phyloP scores from a whole-genome alignment of 768 basidiomycete species.

The Mrakia gelida region DNA sequence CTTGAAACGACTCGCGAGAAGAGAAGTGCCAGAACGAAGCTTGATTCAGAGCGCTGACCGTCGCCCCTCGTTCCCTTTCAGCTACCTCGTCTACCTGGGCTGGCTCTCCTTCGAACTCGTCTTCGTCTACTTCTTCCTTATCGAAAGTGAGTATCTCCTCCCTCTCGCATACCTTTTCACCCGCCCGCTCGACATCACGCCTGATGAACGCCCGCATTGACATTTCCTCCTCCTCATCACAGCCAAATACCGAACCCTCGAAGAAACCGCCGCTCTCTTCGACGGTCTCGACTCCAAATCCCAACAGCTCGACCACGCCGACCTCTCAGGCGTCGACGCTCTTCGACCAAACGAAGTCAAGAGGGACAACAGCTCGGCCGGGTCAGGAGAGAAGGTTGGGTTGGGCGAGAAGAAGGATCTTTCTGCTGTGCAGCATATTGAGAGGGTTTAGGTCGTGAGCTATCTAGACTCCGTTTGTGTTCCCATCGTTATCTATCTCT shows the following conservation, averaged over 20 bases:
- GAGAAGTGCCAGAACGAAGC: no score
- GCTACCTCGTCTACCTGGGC: background rate
- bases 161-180: background rate
- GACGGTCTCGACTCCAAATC: constrained; percentile 59
- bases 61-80: background rate
- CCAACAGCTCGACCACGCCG: background rate
- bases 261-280: constrained; percentile 77
- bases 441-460: constrained; percentile 1
- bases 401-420: background rate
- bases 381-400: background rate
- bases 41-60: no score
- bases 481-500: no score
- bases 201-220: no score
- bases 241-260: constrained; percentile 56
- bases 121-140: constrained; percentile 41
- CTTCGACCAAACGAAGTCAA: background rate
- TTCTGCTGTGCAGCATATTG: background rate
- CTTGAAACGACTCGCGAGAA: no score
- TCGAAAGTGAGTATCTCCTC: constrained; percentile 35
- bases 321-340: background rate
- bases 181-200: background rate
- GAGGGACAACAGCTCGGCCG: background rate
- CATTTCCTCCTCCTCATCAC: background rate
- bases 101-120: constrained; percentile 38
- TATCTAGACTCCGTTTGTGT: no score